Evolutionary conservation across 2,329 filamentous ascomycete species (phyloP).

Genomic region (Alternaria panax): DNA sequence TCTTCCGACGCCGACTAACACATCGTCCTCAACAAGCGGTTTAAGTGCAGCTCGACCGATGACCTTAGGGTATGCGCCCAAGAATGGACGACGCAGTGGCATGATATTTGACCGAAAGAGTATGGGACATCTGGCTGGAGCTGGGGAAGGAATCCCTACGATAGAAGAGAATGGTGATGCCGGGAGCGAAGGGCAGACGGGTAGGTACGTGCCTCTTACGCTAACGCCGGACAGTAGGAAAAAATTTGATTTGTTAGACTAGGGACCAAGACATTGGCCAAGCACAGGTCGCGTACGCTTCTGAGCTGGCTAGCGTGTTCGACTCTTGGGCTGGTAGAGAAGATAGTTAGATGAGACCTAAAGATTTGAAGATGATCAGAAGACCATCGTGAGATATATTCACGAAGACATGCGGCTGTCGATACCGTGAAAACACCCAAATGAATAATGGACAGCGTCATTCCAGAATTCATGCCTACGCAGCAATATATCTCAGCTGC

Average conservation of each 20-base stretch:
- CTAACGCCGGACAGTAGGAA: not conserved
- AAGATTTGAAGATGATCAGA: not conserved
- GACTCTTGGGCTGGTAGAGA: not conserved
- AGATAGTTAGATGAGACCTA: not conserved
- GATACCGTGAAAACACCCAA: not conserved
- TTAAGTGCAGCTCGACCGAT: not conserved
- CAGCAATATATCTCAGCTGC: not conserved
- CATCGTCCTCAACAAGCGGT: not conserved
- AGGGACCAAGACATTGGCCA: not conserved
- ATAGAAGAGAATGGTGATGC: not conserved
- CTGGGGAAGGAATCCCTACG: not conserved
- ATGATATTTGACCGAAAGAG: conserved; percentile 2
- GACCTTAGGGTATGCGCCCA: not conserved
- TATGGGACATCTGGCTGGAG: not conserved
- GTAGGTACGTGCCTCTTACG: not conserved
- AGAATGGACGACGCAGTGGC: not conserved
- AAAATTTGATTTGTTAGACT: not conserved
- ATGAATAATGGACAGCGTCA: not conserved
- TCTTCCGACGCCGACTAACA: not conserved
- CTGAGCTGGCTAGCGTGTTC: not conserved
- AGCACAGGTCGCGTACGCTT: not conserved
- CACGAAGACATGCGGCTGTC: not conserved
- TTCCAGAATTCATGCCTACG: not conserved
- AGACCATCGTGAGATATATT: not conserved
- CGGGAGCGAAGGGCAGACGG: not conserved